Base-by-base conservation (phyloP, 257 asterid genomes). In the Nicotiana paniculata region DNA sequence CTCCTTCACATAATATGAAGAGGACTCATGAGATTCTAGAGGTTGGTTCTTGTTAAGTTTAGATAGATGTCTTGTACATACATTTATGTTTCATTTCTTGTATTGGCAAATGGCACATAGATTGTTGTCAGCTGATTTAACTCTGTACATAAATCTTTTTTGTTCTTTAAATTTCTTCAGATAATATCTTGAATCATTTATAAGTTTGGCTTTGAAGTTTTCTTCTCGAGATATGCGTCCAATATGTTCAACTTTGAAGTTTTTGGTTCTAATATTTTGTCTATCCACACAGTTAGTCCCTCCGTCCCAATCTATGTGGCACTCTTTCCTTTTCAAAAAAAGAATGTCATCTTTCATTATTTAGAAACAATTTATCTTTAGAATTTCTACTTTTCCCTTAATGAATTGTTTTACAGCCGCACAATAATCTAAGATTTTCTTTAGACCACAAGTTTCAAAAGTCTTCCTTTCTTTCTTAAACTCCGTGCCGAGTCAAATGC, bases 1-100 rank as follows among this genome's bases (percentile, higher is more conserved):
- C 96, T 79, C 93, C 94, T 39, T 87, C 95, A 1, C 87, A 68
- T 86, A 94, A 94, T 93, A 96, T 96, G 99, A 92, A 78, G 86
- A 87, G 97, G 88, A 90, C 91, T 24, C 99, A 93, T 65, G 92
- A 96, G 58, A 74, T 89, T 88, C 96, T 96, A 72, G 99, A 94
- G 97, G 99, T 95, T 48, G 80, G 88, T 83, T 4, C 68, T 79
- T 46, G 9, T 81, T 62, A 43, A 65, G 77, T 8, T 43, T 43
- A 5, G 54, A 33, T 63, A 63, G 8, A 63, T 63, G 37, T 63
- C 37, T 12, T 11, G 35, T 74, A 51, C 63, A 51, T 51, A 75
- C 63, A 75, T 74, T 74, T 74, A 57, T 72, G 21, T 21, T 37
- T 72, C 59, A 43, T 72, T 53, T 72, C 61, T 72, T 24, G 61